Base-by-base conservation (phyloP, 202 grass and related monocot genomes). In the Saccharum hybrid region DNA sequence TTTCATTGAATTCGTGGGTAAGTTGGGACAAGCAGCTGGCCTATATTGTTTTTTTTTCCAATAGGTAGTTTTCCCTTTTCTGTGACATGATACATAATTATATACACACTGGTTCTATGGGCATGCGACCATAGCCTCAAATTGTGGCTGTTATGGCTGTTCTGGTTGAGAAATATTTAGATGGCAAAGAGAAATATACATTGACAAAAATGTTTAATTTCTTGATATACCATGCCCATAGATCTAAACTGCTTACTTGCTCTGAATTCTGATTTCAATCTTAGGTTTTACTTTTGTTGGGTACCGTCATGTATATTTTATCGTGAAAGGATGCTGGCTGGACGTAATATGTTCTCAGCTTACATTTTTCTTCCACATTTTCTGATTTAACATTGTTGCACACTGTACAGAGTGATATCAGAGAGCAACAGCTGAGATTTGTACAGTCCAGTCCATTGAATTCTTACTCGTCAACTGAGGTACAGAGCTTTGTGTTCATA, bases 371-470 rank as follows among this genome's bases (percentile, higher is more conserved):
- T 79, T 75, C 69, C 19, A 22, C 46, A 62, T 19, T 39, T 67
- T 68, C 11, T 48, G 23, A 69, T 87, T 68, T 86, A 28, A 31
- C 19, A 41, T 79, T 71, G 51, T 74, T 67, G 18, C 30, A 45
- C 78, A 33, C 30, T 64, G 8, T 68, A 78, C 85, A 98, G 95
- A 79, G 65, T 72, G 85, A 89, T 51, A 38, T 81, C 57, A 95
- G 90, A 95, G 96, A 95, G 61, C 92, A 98, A 61, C 85, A 81
- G 10, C 74, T 93, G 75, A 95, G 92, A 84, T 95, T 98, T 88
- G 83, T 81, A 30, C 77, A 90, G 38, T 83, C 89, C 14, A 90
- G 78, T 82, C 87, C 91, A 70, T 74, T 94, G 83, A 90, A 85
- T 81, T 94, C 93, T 66, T 90, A 92, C 79, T 72, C 85, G 73